phyloP scores from a whole-genome alignment of 257 asterid species.

The Agastache rugosa region DNA sequence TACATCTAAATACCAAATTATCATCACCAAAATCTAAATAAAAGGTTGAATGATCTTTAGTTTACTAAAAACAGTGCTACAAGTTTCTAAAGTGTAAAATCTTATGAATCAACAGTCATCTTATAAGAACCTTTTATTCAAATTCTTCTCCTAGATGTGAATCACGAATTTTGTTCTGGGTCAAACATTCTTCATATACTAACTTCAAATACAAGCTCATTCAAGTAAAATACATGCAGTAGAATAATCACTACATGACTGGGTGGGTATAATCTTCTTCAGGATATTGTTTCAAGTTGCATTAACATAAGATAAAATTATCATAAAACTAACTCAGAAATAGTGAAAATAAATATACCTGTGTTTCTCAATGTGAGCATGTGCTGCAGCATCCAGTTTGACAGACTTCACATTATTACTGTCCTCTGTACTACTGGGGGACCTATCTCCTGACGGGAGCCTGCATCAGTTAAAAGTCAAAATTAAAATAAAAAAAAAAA shows the following conservation, averaged over 20 bases:
- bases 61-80: not conserved
- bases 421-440: slow-evolving; percentile 48
- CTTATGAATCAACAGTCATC: not conserved
- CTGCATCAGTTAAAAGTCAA: slow-evolving; percentile 50
- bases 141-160: not conserved
- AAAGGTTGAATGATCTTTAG: not conserved
- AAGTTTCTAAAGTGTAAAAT: not conserved
- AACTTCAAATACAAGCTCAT: slow-evolving; percentile 8
- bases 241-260: not conserved
- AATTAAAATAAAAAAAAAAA: slow-evolving; percentile 21
- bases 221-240: not conserved
- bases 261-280: not conserved
- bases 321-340: slow-evolving; percentile 23
- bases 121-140: not conserved
- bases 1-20: not conserved
- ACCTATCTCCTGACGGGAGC: slow-evolving; percentile 54
- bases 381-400: slow-evolving; percentile 85
- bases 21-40: not conserved
- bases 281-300: not conserved
- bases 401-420: slow-evolving; percentile 53
- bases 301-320: not conserved
- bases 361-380: slow-evolving; percentile 81
- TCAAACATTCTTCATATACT: slow-evolving; percentile 12
- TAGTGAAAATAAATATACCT: slow-evolving; percentile 50
- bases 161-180: not conserved